Base-by-base conservation (phyloP, 768 basidiomycete species). In the Termitomyces sp. region DNA sequence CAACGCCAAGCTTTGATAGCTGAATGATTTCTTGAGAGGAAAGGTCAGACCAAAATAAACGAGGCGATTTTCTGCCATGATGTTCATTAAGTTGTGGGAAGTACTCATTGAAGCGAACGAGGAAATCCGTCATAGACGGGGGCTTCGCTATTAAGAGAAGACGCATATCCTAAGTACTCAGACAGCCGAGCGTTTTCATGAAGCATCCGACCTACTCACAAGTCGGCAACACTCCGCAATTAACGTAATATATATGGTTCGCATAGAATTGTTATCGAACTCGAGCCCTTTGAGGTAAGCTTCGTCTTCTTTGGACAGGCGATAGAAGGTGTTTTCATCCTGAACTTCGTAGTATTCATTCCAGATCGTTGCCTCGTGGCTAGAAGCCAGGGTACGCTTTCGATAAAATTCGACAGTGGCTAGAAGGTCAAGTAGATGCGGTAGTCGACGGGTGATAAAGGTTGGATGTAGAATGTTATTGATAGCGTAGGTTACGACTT, bases 51-150 rank as follows among this genome's bases (percentile, higher is more conserved):
- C 72, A 68, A 50, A 74, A 72, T 20, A 68, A 64, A 14, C 64
- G 67, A 26, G 68, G 66, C 9, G 69, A 67, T 44, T 59, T 46
- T 49, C 44, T 48, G 41, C 56, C 43, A 48, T 55, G 60, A 30
- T 61, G 58, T 32, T 66, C 57, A 58, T 72, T 65, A 16, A 74
- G 61, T 48, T 69, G 66, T 10, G 72, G 74, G 55, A 76, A 73
- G 64, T 79, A 80, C 63, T 78, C 72, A 47, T 78, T 72, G 61
- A 77, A 76, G 7, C 72, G 72, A 41, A 74, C 58, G 66, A 74
- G 70, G 57, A 75, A 75, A 36, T 74, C 68, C 6, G 70, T 60
- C 55, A 75, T 66, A 18, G 71, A 73, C 3, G 63, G 62, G 30
- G 65, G 59, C 23, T 58, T 52, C 23, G 60, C 55, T 4, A 69